Evolutionary conservation across 805 yeast species (phyloP), one percentile per base, ranked within the genome.

Genomic region (Schizosaccharomyces octosporus): DNA sequence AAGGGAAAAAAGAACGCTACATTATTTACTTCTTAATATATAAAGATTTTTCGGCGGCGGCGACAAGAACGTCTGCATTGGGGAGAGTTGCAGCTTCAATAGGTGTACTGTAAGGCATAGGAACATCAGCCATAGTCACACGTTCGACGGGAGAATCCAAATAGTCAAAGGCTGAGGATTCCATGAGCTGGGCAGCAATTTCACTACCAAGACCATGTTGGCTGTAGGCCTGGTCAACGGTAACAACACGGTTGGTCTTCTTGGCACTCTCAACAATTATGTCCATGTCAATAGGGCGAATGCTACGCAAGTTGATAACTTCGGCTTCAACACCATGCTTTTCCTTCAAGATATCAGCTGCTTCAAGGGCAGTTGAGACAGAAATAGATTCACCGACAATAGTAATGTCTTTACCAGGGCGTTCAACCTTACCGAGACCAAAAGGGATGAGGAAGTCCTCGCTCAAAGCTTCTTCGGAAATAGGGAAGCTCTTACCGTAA

Each of bases 21-120:
- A 36, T 36, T 36, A 36, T 24, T 45, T 45, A 24, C 11, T 55
- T 19, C 21, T 55, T 57, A 9, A 74, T 61, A 69, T 75, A 74
- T 59, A 73, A 66, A 32, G 71, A 73, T 66, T 68, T 66, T 73
- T 72, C 73, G 64, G 72, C 72, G 51, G 76, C 97, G 79, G 88
- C 84, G 71, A 85, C 80, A 69, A 93, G 85, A 66, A 88, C 81
- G 70, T 86, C 90, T 62, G 86, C 79, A 73, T 89, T 95, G 74
- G 99, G 99, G 96, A 93, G 93, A 62, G 97, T 96, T 72, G 93
- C 86, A 77, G 85, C 94, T 81, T 93, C 99, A 72, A 93, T 81
- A 76, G 84, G 89, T 74, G 82, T 81, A 68, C 96, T 95, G 72
- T 93, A 93, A 66, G 99, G 99, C 67, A 98, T 93, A 74, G 99